Conservation (phyloP, 2,329 filamentous ascomycete genomes). For the Nemania diffusa region DNA sequence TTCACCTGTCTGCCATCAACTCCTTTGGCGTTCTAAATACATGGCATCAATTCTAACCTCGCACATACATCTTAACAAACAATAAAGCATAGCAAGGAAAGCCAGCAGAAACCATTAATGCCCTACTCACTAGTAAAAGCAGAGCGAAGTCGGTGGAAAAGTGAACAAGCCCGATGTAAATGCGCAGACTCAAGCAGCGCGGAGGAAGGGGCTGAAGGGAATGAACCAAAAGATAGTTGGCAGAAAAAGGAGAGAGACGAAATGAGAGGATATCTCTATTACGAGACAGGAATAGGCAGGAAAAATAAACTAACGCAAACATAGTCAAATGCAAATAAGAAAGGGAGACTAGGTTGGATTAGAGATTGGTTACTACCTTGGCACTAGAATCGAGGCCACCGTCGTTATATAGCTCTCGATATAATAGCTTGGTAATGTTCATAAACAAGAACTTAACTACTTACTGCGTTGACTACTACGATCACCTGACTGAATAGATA, state of each 20-base stretch:
- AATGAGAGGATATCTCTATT: background rate
- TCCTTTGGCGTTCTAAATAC: background rate
- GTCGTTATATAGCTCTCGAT: too few relatives aligned
- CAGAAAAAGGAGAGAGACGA: background rate
- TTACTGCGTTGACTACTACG: too few relatives aligned
- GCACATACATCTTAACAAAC: background rate
- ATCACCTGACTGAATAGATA: too few relatives aligned
- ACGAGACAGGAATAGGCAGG: background rate
- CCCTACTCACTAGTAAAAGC: background rate
- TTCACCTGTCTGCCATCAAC: slow-evolving; percentile 9
- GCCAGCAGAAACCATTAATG: background rate
- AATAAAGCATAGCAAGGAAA: background rate
- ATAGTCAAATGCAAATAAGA: too few relatives aligned
- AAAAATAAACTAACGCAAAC: background rate
- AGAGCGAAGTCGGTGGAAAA: too few relatives aligned
- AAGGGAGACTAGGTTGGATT: background rate
- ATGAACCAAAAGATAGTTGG: background rate
- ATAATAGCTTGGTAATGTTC: too few relatives aligned
- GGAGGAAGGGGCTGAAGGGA: background rate
- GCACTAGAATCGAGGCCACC: too few relatives aligned
- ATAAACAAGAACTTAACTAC: too few relatives aligned
- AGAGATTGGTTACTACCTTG: too few relatives aligned
- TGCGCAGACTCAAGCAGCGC: too few relatives aligned
- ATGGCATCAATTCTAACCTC: background rate
- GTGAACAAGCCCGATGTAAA: too few relatives aligned